phyloP scores from a whole-genome alignment of 305 asterid genomes.

The Ajuga reptans region DNA sequence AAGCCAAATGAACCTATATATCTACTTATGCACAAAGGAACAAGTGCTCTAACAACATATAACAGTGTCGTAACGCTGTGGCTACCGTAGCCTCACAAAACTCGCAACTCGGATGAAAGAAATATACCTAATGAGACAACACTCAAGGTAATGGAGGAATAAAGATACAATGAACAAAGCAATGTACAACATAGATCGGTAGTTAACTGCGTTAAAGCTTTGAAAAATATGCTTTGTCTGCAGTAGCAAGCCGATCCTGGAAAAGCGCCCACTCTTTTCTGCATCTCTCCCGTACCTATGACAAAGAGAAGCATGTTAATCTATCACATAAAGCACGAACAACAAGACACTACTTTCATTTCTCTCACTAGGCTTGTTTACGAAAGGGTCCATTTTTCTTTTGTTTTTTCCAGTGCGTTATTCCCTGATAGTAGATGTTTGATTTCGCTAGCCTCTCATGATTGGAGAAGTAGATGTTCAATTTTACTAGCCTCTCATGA shows the following conservation, averaged over 20 bases:
- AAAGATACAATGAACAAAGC: background rate
- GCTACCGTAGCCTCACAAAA: conserved; percentile 16
- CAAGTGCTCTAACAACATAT: conserved; percentile 9
- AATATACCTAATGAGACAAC: conserved; percentile 18
- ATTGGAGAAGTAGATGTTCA: background rate
- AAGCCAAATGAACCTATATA: background rate
- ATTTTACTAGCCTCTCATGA: background rate
- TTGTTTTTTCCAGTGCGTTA: too few species aligned
- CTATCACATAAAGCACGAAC: background rate
- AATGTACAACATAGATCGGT: conserved; percentile 33
- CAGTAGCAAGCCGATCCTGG: conserved; percentile 60
- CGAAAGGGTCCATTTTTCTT: background rate
- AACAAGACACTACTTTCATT: background rate
- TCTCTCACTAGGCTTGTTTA: background rate
- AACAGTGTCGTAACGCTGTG: background rate
- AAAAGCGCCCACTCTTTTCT: conserved; percentile 58
- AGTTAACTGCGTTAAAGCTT: conserved; percentile 26
- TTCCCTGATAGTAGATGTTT: background rate
- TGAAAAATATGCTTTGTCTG: conserved; percentile 52
- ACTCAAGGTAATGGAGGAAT: conserved; percentile 7
- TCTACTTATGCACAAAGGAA: conserved; percentile 19
- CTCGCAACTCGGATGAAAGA: conserved; percentile 20
- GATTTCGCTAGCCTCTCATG: background rate
- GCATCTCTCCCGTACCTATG: conserved; percentile 63
- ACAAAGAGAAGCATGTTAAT: background rate